phyloP scores from a whole-genome alignment of 2,329 filamentous ascomycete species.

The Arthrinium puccinioides region DNA sequence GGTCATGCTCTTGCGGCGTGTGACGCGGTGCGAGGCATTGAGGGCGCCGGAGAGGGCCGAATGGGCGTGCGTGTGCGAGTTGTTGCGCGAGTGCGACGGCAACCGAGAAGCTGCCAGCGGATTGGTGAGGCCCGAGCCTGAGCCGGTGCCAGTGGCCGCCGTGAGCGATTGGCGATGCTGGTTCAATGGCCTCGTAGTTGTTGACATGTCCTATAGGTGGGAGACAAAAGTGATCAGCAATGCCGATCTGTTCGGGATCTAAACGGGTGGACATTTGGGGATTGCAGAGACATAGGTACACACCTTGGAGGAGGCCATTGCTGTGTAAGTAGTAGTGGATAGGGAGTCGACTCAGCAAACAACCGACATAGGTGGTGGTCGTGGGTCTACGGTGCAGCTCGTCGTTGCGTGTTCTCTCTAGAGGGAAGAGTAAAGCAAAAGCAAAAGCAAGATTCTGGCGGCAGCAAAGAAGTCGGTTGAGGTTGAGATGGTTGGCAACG shows the following conservation, averaged over 20 bases:
- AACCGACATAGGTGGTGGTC: not conserved
- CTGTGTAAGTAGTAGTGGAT: constrained; percentile 19
- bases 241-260: constrained; percentile 4
- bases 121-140: constrained; percentile 49
- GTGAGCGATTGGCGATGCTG: constrained; percentile 55
- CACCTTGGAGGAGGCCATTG: constrained; percentile 61
- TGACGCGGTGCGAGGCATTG: constrained; percentile 78
- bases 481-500: constrained; percentile 4
- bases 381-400: too few species aligned
- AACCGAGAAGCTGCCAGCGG: constrained; percentile 52
- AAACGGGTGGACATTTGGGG: too few species aligned
- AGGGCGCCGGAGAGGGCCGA: constrained; percentile 71
- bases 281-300: constrained; percentile 9
- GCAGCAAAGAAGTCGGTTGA: not conserved
- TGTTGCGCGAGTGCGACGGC: constrained; percentile 58
- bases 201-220: constrained; percentile 16
- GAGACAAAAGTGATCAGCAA: constrained; percentile 29
- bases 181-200: constrained; percentile 60
- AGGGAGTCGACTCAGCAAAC: not conserved
- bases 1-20: constrained; percentile 89
- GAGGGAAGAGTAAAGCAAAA: not conserved
- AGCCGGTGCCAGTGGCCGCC: too few species aligned
- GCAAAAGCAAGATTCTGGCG: constrained; percentile 2
- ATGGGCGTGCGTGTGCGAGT: constrained; percentile 77
- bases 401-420: not conserved